A percentile compares a stretch with the other conserved stretches of the same genome.
These are phyloP conservation scores for Phoenix dactylifera DNA, from an alignment of 176 grass and related monocot species.

Conservation along the genomic window DNA sequence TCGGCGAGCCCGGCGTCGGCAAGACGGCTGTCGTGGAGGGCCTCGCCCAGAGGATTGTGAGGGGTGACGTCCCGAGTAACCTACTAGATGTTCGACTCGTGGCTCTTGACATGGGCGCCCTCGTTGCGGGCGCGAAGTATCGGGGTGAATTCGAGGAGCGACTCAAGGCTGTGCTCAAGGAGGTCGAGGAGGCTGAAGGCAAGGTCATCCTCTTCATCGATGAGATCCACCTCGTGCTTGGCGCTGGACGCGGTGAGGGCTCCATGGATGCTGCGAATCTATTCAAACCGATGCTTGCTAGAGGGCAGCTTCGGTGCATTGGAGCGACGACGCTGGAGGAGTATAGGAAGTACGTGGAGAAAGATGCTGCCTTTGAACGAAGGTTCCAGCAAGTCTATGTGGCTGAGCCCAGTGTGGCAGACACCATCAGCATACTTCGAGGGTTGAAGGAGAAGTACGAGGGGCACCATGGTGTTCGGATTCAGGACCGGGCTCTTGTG, in stretches of 20 bases:
- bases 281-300: conserved; percentile 80
- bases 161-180: conserved; percentile 70
- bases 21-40: conserved; percentile 81
- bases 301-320: conserved; percentile 73
- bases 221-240: conserved; percentile 79
- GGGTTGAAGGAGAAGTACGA: conserved; percentile 85
- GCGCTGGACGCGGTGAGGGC: conserved; percentile 59
- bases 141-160: conserved; percentile 81
- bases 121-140: conserved; percentile 77
- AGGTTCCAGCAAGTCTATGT: conserved; percentile 82
- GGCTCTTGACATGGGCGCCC: conserved; percentile 71
- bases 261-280: conserved; percentile 84
- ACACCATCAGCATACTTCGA: conserved; percentile 61
- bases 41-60: conserved; percentile 61
- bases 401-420: conserved; percentile 55
- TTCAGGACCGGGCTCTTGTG: conserved; percentile 61
- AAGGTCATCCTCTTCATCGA: conserved; percentile 90
- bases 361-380: conserved; percentile 69
- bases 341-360: conserved; percentile 81
- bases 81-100: conserved; percentile 64
- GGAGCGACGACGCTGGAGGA: conserved; percentile 79
- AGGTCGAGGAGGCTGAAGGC: conserved; percentile 58
- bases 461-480: conserved; percentile 67
- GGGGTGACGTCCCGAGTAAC: conserved; percentile 71
- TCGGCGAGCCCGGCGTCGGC: conserved; percentile 66